Conservation (phyloP, 1,284 basidiomycete genomes). For the Spongispora temasekensis region DNA sequence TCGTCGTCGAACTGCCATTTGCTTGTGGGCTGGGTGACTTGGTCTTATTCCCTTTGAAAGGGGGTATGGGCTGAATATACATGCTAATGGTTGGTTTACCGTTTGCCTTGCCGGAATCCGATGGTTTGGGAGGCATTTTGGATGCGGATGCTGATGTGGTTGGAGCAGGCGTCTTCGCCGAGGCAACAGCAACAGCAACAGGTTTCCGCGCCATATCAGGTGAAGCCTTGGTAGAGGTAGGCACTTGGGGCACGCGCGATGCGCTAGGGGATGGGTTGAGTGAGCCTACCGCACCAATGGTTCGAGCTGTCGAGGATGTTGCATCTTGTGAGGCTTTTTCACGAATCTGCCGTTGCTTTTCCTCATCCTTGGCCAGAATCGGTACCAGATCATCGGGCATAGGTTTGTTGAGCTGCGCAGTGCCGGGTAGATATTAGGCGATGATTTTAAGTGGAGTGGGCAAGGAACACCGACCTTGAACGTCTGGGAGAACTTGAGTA, state of each 20-base stretch:
- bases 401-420: conserved; percentile 80
- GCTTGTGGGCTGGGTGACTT: conserved; percentile 36
- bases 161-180: conserved; percentile 38
- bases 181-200: conserved; percentile 32
- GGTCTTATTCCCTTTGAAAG: conserved; percentile 75
- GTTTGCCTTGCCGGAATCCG: conserved; percentile 32
- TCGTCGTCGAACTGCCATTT: conserved; percentile 33
- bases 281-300: conserved; percentile 53
- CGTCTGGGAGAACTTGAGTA: conserved; percentile 88
- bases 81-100: conserved; percentile 49
- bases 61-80: conserved; percentile 88
- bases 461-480: conserved; percentile 74
- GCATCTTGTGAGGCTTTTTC: conserved; percentile 77
- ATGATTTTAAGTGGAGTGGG: background rate
- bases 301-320: conserved; percentile 58
- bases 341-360: conserved; percentile 80
- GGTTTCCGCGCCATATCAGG: conserved; percentile 35
- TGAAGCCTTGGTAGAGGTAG: conserved; percentile 26
- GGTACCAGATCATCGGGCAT: conserved; percentile 94
- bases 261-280: conserved; percentile 39
- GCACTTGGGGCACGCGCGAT: conserved; percentile 35
- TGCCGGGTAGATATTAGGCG: background rate
- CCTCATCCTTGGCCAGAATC: conserved; percentile 88
- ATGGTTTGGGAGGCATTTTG: conserved; percentile 33
- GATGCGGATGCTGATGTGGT: conserved; percentile 33